Percentiles rank a stretch among this genome's conserved stretches.
Evolutionary conservation across 2,329 filamentous ascomycete species (phyloP).

Genomic region (Cladobotryum protrusum): DNA sequence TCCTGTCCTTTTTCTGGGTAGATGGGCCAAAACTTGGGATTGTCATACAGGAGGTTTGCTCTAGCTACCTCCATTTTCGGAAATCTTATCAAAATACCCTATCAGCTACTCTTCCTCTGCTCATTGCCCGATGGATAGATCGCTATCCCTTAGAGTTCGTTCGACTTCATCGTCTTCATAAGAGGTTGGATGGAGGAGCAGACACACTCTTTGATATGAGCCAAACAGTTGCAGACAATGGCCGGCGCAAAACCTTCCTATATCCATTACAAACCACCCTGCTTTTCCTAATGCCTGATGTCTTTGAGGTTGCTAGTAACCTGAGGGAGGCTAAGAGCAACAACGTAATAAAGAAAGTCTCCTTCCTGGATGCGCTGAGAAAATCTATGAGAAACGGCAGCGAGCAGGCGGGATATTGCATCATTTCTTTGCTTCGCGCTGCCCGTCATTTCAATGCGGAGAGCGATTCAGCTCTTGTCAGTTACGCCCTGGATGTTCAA

Average conservation of each 20-base stretch:
- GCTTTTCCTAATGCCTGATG: constrained; percentile 59
- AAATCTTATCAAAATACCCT: constrained; percentile 59
- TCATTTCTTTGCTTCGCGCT: constrained; percentile 56
- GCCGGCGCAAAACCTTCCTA: constrained; percentile 47
- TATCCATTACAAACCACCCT: constrained; percentile 59
- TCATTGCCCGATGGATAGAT: constrained; percentile 61
- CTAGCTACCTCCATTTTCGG: constrained; percentile 60
- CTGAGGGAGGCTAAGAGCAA: constrained; percentile 57
- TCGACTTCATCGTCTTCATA: constrained; percentile 53
- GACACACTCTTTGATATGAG: constrained; percentile 67
- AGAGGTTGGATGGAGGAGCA: constrained; percentile 56
- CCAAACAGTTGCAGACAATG: constrained; percentile 53
- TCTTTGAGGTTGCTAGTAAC: constrained; percentile 64
- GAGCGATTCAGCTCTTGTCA: constrained; percentile 57
- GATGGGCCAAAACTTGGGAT: constrained; percentile 55
- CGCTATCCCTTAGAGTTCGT: constrained; percentile 60
- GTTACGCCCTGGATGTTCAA: constrained; percentile 64
- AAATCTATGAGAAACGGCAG: constrained; percentile 59
- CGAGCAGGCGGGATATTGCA: constrained; percentile 60
- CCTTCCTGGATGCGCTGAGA: constrained; percentile 56
- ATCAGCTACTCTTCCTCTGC: constrained; percentile 54
- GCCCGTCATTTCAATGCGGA: constrained; percentile 59
- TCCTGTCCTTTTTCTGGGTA: constrained; percentile 59
- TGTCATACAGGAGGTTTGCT: constrained; percentile 60
- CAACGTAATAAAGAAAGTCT: constrained; percentile 59